Percentiles rank a stretch among this genome's conserved stretches.
phyloP scores from a whole-genome alignment of 805 yeast species.

The Candida germanica region DNA sequence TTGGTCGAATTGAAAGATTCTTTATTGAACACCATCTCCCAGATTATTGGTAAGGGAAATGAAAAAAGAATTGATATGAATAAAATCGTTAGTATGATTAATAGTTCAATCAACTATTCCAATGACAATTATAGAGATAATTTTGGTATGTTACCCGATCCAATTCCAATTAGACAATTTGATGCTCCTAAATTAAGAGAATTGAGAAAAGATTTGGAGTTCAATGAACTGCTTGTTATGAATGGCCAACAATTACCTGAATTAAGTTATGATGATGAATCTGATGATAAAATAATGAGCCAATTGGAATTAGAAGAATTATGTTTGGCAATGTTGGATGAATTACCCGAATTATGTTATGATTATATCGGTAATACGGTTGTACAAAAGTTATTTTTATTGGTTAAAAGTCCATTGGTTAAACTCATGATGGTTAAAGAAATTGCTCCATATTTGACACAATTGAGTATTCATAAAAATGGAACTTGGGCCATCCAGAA shows the following conservation, averaged over 20 bases:
- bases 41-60: constrained; percentile 16
- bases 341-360: constrained; percentile 84
- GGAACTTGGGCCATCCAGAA: constrained; percentile 99
- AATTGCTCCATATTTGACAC: constrained; percentile 77
- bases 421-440: constrained; percentile 78
- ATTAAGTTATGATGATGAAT: constrained; percentile 1
- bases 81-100: constrained; percentile 46
- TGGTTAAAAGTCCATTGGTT: constrained; percentile 59
- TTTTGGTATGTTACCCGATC: constrained; percentile 77
- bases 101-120: constrained; percentile 28
- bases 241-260: constrained; percentile 7
- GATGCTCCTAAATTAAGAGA: constrained; percentile 90
- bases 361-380: constrained; percentile 96
- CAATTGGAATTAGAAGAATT: constrained; percentile 73
- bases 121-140: constrained; percentile 50
- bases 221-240: constrained; percentile 21
- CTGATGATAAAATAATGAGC: constrained; percentile 22
- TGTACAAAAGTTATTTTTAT: constrained; percentile 83
- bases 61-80: constrained; percentile 24
- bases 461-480: constrained; percentile 92
- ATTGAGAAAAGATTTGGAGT: constrained; percentile 59
- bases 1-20: constrained; percentile 20
- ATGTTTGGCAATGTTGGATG: constrained; percentile 79
- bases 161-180: constrained; percentile 63
- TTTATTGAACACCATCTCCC: constrained; percentile 17